phyloP scores from a whole-genome alignment of 331 rosid species.

The Malus hybrid region DNA sequence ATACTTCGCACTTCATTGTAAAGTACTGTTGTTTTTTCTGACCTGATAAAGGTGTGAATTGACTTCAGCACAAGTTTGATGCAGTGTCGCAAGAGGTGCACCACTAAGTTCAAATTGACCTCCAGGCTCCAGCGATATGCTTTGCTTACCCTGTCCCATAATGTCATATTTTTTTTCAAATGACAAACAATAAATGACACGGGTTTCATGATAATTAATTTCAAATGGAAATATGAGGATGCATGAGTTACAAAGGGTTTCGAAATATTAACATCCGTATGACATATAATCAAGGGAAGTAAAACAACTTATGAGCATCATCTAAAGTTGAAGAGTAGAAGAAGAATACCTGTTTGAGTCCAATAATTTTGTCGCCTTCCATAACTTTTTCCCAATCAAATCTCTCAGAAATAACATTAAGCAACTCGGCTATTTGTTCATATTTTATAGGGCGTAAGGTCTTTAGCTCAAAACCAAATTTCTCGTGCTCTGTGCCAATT shows the following conservation, averaged over 20 bases:
- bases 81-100: slow-evolving; percentile 96
- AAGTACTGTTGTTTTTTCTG: background rate
- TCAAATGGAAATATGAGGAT: background rate
- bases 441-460: slow-evolving; percentile 73
- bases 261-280: background rate
- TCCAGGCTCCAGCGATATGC: slow-evolving; percentile 97
- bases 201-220: background rate
- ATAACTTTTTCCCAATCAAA: slow-evolving; percentile 91
- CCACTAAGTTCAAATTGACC: slow-evolving; percentile 99
- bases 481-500: slow-evolving; percentile 99
- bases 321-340: background rate
- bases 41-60: slow-evolving; percentile 98
- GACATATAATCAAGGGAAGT: background rate
- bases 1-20: background rate
- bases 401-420: slow-evolving; percentile 82
- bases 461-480: slow-evolving; percentile 89
- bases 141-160: slow-evolving; percentile 83
- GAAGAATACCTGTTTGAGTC: slow-evolving; percentile 73
- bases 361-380: slow-evolving; percentile 90
- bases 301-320: background rate
- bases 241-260: background rate
- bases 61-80: slow-evolving; percentile 99
- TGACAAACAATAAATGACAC: background rate
- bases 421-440: slow-evolving; percentile 83
- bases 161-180: background rate